Evolutionary conservation across 73 alveolate species (phyloP), one percentile per base, ranked within the genome.

Genomic region (Paraurostyla sp.): DNA sequence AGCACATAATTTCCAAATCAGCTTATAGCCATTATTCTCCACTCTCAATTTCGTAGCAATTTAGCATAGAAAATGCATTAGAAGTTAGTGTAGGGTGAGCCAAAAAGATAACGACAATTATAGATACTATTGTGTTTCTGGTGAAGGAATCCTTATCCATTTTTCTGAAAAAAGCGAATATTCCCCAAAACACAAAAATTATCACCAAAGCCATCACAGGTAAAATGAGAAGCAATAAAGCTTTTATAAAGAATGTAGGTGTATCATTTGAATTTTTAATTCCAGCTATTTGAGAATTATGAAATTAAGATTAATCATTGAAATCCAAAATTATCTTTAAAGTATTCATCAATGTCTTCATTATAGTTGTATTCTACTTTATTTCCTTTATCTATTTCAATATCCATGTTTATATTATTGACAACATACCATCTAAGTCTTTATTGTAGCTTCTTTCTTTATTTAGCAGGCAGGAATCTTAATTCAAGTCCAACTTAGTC

Each of bases 81-180:
- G 62, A n/a, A 38, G 83, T 83, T 0, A 90, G 60, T 6, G 87
- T 83, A 33, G 95, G 95, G 36, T 82, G 92, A 16, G 87, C 71
- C 69, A 90, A 36, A 85, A 83, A 90, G 18, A 90, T 32, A 60
- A 90, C 73, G 42, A 87, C 71, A 38, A 78, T 57, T 4, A 57
- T 48, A 23, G 93, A 45, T 2, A 76, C 88, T 2, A 82, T 71
- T 0, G 87, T 46, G 71, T 59, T 33, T 48, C 92, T 90, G 16
- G 56, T 54, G 35, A 90, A 27, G 11, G 58, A 18, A 0, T 7
- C 82, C 20, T 48, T 33, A 25, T 56, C 68, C 16, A 46, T 29
- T 42, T 51, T 73, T 32, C 83, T 91, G 38, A 27, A 73, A 30
- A 30, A 7, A 30, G 45, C 13, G 20, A 40, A 59, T 11, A 36